Base-by-base conservation (phyloP, 371 early-diverging fungal species). In the Mucor sp. region DNA sequence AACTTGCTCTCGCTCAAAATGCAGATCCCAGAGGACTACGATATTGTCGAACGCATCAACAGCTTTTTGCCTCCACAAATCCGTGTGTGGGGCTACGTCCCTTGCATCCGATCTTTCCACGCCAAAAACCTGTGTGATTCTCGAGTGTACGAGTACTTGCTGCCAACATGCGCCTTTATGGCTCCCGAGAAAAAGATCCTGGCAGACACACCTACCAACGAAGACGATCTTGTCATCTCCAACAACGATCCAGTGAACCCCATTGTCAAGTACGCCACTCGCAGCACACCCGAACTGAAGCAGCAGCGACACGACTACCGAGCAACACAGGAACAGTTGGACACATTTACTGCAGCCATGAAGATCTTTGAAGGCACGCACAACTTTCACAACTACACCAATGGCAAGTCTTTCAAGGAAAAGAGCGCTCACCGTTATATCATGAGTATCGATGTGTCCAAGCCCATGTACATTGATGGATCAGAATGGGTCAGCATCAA, bases 331-430 rank as follows among this genome's bases (percentile, higher is more conserved):
- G 90, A 89, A 9, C 77, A 80, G 58, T 76, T 96, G 17, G 83
- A 84, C 43, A 78, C 70, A 32, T 89, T 99, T 25, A 76, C 90
- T 32, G 71, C 80, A 28, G 89, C 92, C 14, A 78, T 99, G 63
- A 74, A 75, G 6, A 75, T 62, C 39, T 99, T 93, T 79, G 80
- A 85, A 48, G 99, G 99, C 14, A 95, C 99, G 5, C 90, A 96
- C 71, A 95, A 98, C 65, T 99, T 87, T 78, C 96, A 97, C 78
- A 99, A 99, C 79, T 99, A 94, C 79, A 99, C 99, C 0, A 86
- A 93, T 21, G 90, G 91, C 6, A 90, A 89, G 57, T 81, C 83
- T 21, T 91, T 87, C 66, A 90, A 88, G 30, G 98, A 96, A 27
- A 83, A 77, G 63, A 89, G 90, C 65, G 87, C 94, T 27, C 86